These are phyloP conservation scores for Tilletiopsis washingtonensis DNA, from an alignment of 1,284 basidiomycete genomes.

Conservation along the genomic window DNA sequence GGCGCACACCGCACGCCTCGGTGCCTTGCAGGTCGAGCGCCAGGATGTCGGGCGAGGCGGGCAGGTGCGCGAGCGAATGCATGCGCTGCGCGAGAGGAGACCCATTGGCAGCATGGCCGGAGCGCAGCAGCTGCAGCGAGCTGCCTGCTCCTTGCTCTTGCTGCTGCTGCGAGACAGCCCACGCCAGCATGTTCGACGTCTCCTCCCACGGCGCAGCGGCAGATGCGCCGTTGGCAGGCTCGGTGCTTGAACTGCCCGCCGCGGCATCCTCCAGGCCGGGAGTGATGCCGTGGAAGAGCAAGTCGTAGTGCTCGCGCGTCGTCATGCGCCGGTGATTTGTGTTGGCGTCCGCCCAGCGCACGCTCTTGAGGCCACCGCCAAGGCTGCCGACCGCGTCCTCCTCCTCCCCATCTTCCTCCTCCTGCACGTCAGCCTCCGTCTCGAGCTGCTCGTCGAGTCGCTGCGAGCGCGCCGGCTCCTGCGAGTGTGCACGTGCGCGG, in stretches of 20 bases:
- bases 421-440: no score
- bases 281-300: slow-evolving; percentile 32
- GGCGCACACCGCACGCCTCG: no score
- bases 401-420: no score
- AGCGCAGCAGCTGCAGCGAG: neutral
- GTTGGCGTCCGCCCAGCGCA: slow-evolving; percentile 20
- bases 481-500: no score
- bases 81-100: neutral
- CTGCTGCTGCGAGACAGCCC: neutral
- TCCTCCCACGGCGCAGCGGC: neutral
- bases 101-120: neutral
- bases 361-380: slow-evolving; percentile 2
- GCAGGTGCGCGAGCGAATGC: neutral
- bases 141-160: no score
- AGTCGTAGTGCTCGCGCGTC: slow-evolving; percentile 37
- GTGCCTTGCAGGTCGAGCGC: neutral
- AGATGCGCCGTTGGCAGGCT: neutral
- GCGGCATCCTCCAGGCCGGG: slow-evolving; percentile 1
- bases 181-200: no score
- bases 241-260: neutral
- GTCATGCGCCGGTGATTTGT: slow-evolving; percentile 24
- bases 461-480: no score
- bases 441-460: no score
- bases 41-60: neutral
- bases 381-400: no score